phyloP scores from a whole-genome alignment of 306 rosid genomes.

The Purshia tridentata region DNA sequence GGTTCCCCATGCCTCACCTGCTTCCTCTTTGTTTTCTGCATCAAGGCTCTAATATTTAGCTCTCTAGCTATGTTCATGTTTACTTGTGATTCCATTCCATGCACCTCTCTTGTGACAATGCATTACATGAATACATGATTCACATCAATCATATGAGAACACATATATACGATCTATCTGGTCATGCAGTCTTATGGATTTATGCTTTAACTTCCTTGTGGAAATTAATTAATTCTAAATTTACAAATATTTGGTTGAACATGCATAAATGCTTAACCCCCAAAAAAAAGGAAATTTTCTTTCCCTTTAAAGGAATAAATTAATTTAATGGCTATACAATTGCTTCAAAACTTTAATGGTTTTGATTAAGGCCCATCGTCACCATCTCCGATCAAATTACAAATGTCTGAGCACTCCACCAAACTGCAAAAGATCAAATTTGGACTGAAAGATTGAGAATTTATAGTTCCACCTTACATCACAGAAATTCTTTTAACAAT shows the following conservation, averaged over 20 bases:
- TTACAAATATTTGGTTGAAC: too few relatives aligned
- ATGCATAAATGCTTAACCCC: background rate
- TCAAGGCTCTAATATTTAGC: background rate
- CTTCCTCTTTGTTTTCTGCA: background rate
- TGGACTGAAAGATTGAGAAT: background rate
- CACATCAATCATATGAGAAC: too few relatives aligned
- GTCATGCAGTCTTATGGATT: too few relatives aligned
- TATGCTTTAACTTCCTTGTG: too few relatives aligned
- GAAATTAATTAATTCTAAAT: too few relatives aligned
- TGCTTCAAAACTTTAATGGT: background rate
- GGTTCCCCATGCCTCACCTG: background rate
- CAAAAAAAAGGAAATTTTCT: background rate
- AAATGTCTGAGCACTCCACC: conserved; percentile 94
- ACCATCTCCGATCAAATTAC: conserved; percentile 68
- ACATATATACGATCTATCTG: too few relatives aligned
- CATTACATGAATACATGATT: too few relatives aligned
- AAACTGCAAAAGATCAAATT: conserved; percentile 49
- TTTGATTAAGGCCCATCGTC: conserved; percentile 51
- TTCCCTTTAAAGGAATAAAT: background rate
- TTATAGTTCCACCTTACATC: background rate
- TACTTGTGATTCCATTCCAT: background rate
- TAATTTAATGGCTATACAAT: background rate
- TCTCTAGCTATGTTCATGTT: background rate
- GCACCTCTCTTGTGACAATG: background rate
- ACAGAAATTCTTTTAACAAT: too few relatives aligned